Base-by-base conservation (phyloP, 768 basidiomycete species). In the Hydnomerulius pinastri region DNA sequence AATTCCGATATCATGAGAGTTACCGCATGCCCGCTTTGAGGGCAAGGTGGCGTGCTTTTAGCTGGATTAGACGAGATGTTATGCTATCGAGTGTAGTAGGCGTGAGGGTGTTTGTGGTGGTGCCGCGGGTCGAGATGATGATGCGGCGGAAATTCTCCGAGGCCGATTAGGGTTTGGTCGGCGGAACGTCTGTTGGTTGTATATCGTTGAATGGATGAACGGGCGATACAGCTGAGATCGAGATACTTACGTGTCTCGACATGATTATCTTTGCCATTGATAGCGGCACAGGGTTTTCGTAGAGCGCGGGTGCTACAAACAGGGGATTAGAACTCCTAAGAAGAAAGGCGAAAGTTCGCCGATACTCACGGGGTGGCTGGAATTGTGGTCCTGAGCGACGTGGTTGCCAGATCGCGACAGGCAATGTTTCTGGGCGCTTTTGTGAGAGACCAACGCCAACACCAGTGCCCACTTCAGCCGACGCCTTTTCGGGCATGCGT, bases 261-360 rank as follows among this genome's bases (percentile, higher is more conserved):
- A 78, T 78, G 54, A 78, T 78, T 51, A 78, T 71, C 60, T 78
- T 78, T 28, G 76, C 76, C 76, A 78, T 78, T 7, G 77, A 78
- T 35, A 73, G 56, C 39, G 76, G 76, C 30, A 70, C 65, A 43
- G 71, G 71, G 48, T 56, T 73, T 52, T 76, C 69, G 46, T 78
- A 77, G 15, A 75, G 55, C 1, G 74, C 71, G 24, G 76, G 73
- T 39, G 74, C 76, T 77, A 18, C 4, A n/a, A 42, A 25, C 8
- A 29, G 30, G 9, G 23, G 18, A 52, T 41, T 51, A 45, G 43
- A 21, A 48, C 15, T 15, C n/a, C 21, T n/a, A n/a, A n/a, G 24
- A 29, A 43, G n/a, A 20, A 40, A 29, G 25, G 30, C 20, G n/a
- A 6, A 23, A 23, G 25, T 36, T 25, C 13, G 23, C 15, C 10